phyloP scores from a whole-genome alignment of 768 basidiomycete genomes.

The Leccinum broughii region DNA sequence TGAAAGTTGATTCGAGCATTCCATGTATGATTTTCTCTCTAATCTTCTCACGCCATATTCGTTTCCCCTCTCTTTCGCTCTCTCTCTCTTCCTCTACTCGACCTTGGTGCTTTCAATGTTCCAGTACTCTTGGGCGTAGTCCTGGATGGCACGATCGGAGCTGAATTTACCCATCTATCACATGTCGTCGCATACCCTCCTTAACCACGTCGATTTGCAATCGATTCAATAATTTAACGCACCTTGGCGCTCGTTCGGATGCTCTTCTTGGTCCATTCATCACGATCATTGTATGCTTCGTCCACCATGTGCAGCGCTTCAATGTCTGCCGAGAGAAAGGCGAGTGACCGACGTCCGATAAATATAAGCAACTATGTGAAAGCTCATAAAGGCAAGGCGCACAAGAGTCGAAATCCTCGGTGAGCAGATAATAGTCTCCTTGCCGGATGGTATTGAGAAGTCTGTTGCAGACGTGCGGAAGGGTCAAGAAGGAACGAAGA shows the following conservation, averaged over 20 bases:
- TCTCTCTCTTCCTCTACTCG: slow-evolving; percentile 14
- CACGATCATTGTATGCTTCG: slow-evolving; percentile 78
- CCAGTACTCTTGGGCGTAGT: slow-evolving; percentile 90
- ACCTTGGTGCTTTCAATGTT: slow-evolving; percentile 58
- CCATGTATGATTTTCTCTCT: slow-evolving; percentile 11
- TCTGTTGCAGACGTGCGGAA: slow-evolving; percentile 34
- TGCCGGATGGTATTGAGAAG: slow-evolving; percentile 76
- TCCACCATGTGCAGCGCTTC: slow-evolving; percentile 86
- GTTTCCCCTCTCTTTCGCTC: background rate
- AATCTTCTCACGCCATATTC: background rate
- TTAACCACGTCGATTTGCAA: slow-evolving; percentile 48
- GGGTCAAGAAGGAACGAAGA: background rate
- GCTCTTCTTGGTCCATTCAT: slow-evolving; percentile 91
- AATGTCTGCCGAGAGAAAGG: slow-evolving; percentile 53
- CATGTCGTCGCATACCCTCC: slow-evolving; percentile 38
- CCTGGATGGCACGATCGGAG: slow-evolving; percentile 88
- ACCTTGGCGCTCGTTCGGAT: slow-evolving; percentile 82
- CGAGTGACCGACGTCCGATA: background rate
- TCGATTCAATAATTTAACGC: slow-evolving; percentile 41
- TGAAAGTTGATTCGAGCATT: slow-evolving; percentile 9
- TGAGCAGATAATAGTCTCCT: slow-evolving; percentile 76
- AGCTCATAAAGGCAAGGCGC: slow-evolving; percentile 27
- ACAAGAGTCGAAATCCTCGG: slow-evolving; percentile 96
- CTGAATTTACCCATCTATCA: slow-evolving; percentile 92
- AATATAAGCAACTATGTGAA: background rate